A percentile compares a stretch with the other conserved stretches of the same genome.
Conservation (phyloP, 2,329 filamentous ascomycete species). For the Fusarium keratoplasticum region DNA sequence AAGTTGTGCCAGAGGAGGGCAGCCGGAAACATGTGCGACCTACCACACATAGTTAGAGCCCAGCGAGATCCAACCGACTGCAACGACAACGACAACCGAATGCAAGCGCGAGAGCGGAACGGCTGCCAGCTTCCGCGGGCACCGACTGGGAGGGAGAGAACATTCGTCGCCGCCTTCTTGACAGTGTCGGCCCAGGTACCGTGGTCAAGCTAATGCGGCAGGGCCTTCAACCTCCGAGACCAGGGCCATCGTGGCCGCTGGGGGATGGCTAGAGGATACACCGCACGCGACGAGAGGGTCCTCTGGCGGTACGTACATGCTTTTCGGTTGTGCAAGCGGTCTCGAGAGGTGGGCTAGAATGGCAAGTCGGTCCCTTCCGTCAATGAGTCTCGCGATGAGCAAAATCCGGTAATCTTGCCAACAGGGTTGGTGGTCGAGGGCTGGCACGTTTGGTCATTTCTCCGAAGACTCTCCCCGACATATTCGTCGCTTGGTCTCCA, state of each 20-base stretch:
- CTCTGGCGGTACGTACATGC: conserved; percentile 19
- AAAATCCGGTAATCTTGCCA: conserved; percentile 3
- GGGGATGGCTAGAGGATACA: conserved; percentile 25
- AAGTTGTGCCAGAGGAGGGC: conserved; percentile 2
- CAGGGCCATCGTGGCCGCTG: conserved; percentile 35
- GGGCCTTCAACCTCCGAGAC: conserved; percentile 33
- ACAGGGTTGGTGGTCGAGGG: neutral
- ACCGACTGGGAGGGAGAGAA: conserved; percentile 27
- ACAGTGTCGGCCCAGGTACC: conserved; percentile 37
- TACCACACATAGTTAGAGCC: conserved; percentile 3
- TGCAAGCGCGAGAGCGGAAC: conserved; percentile 34
- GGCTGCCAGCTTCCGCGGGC: conserved; percentile 38
- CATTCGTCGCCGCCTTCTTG: conserved; percentile 18
- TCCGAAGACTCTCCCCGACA: conserved; percentile 13
- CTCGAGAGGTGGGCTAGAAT: conserved; percentile 2
- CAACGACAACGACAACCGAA: conserved; percentile 25
- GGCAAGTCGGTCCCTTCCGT: conserved; percentile 5
- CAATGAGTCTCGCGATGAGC: conserved; percentile 1
- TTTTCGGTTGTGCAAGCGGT: conserved; percentile 7
- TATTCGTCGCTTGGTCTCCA: conserved; percentile 8
- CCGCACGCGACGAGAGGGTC: conserved; percentile 9
- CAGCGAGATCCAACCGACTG: conserved; percentile 14
- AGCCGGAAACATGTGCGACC: conserved; percentile 5
- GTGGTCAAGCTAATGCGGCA: conserved; percentile 40
- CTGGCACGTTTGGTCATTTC: conserved; percentile 10